Base-by-base conservation (phyloP, 208 protist species). In the Herpetomonas samuelpessoai region DNA sequence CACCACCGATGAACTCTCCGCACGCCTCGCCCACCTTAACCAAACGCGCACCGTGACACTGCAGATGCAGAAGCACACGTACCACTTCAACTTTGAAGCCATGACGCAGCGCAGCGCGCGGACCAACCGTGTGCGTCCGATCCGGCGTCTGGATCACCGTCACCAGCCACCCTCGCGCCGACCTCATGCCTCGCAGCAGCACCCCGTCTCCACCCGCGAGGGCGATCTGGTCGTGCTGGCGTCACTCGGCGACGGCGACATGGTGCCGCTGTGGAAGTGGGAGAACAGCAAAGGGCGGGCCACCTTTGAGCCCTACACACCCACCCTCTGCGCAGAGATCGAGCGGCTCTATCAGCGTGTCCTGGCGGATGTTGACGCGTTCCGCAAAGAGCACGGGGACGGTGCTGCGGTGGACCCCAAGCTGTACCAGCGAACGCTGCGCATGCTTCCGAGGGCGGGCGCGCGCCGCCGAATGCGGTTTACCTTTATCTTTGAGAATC, bases 31-130 rank as follows among this genome's bases (percentile, higher is more conserved):
- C 35, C 9, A 6, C 9, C 14, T 18, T 14, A 41, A 41, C 35
- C 9, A 6, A 6, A 14, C 35, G 9, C 35, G 35, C 35, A 14
- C 6, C 9, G 35, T 41, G 35, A 27, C 18, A 4, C 24, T 66
- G 26, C 46, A 3, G 2, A 41, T 66, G 38, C 25, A 48, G n/a
- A 4, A 18, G 2, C 16, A 18, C 4, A 18, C 18, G 35, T 66
- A 66, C 35, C 41, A 22, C 25, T 35, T 64, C 31, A 46, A 64
- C 47, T 64, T 47, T 22, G 48, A n/a, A 1, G 35, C 45, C 4
- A 64, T 64, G 58, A 24, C n/a, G 30, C 58, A 64, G 48, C 58
- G 47, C 46, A 64, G 55, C 22, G 4, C 47, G 29, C 2, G 0
- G 4, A 64, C 58, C 2, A 47, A 47, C 30, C 44, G 47, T 30